Evolutionary conservation across 1,139 yeast genomes (phyloP), one percentile per base, ranked within the genome.

Genomic region (Meyerozyma smithsonii): DNA sequence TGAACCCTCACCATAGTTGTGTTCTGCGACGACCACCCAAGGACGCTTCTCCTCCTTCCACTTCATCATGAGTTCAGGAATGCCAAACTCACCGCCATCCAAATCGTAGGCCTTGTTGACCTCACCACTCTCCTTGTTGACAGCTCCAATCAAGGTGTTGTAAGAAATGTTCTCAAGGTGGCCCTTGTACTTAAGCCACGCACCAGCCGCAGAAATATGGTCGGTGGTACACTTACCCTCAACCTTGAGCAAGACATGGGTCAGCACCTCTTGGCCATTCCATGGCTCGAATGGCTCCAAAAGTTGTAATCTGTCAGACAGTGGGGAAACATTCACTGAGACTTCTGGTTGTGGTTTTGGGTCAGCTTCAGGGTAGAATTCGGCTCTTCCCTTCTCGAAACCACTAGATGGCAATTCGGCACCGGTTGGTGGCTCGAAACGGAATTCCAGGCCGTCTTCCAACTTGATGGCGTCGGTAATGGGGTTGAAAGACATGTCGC

Each of bases 151-250:
- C 54, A 92, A 74, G 6, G 97, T 90, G 69, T 92, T 92, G 69
- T 92, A 78, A 11, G 97, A 86, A 50, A 92, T 92, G 66, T 92
- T 92, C 61, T 90, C 97, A 55, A 92, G 74, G 60, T 92, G 98
- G 15, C 98, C 98, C 71, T 92, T 92, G 69, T 92, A 92, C 69
- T 92, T 92, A 66, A 92, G 78, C 98, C 98, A 92, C n/a, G 84
- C 94, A 58, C 98, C 98, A 28, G 98, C 98, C 33, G 97, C 97
- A 20, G 97, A 89, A 52, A 92, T 92, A 59, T 92, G 98, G 64
- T 92, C 98, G 32, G 98, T 92, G 36, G 98, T 92, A 73, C 97
- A 90, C 67, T 92, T 92, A 48, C 98, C 98, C 68, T 88, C 90
- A 39, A 90, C 97, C 68, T 90, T 92, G 56, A 92, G 66, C 44